Base-by-base conservation (phyloP, 805 yeast species). In the Blastobotrys mokoenaii region DNA sequence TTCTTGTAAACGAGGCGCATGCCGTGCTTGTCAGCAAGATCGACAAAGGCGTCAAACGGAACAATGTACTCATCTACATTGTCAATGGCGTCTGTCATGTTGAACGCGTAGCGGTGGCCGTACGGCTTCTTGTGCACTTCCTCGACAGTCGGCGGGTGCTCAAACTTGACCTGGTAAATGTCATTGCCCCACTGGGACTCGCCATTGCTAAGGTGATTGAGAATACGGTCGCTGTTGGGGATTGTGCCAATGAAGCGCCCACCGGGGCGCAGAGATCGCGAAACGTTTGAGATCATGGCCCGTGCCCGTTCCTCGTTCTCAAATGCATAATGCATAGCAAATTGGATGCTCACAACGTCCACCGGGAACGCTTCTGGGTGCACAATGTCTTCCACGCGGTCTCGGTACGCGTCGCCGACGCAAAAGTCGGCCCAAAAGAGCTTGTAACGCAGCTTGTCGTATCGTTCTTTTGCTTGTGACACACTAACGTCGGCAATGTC, bases 11-110 rank as follows among this genome's bases (percentile, higher is more conserved):
- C 74, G 47, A 93, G 65, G 46, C 79, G 82, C 50, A 90, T 64
- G 11, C 86, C 86, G 61, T 79, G 84, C 47, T 87, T 94, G 58
- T 82, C 86, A 38, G 96, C 94, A 45, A 90, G 66, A 46, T 82
- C 77, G 62, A 95, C 73, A 47, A 93, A 76, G 1, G 81, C 76
- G 57, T 90, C 97, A 64, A 93, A 88, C 1, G 97, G 97, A 5
- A 93, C 96, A 4, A 93, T 94, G 58, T 84, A 93, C 59, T 93
- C 99, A 0, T 97, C 97, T 18, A 93, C 96, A 56, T 93, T 82
- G 50, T 87, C 96, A 41, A 93, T 90, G 0, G 99, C 98, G 66
- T 93, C 98, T 52, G 80, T 80, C 47, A 93, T 67, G 66, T 71
- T 85, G 61, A 84, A 93, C 44, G 76, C 77, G 63, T 93, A 93